Evolutionary conservation across 306 rosid genomes (phyloP), one percentile per base, ranked within the genome.

Genomic region (Vigna unguiculata): DNA sequence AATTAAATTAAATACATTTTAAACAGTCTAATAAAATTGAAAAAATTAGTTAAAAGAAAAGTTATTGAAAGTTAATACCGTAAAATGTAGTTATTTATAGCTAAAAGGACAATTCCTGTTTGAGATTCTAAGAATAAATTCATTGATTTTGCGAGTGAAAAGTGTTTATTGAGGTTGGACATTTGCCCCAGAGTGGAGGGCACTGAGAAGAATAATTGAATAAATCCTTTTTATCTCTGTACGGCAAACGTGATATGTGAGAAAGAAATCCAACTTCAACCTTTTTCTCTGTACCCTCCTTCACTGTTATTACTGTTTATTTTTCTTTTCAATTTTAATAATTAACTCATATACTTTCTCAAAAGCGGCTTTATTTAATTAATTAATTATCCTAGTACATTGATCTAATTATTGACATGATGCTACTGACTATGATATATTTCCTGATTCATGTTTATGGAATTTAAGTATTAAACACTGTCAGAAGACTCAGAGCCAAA

Each of bases 391-490:
- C 54, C 57, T 25, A 4, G 34, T 25, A 9, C 41, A 41, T 17
- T 66, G 60, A 34, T 60, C 55, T 46, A 82, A 77, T 57, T 55
- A 54, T 71, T 30, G 78, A 46, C 69, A 65, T 47, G 34, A 69
- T 79, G 65, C 59, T 65, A 45, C 57, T 67, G 30, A 21, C 52
- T 59, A 53, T 17, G 9, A 45, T 25, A 1, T 4, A 38, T 25
- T 12, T 4, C 47, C 24, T 34, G 36, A 32, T 20, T 32, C 2
- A 20, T 51, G 73, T 62, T 64, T 48, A 43, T 57, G 80, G 80
- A 71, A 62, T 80, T 84, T 71, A 76, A 67, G 80, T 68, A 57
- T 80, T 85, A 55, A 65, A 62, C 57, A 30, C 73, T 83, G 89
- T 85, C 83, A 76, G 72, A 64, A 64, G 19, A 21, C 45, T 34